These are phyloP conservation scores for Irpex lacteus DNA, from an alignment of 1,284 basidiomycete species.

Conservation along the genomic window DNA sequence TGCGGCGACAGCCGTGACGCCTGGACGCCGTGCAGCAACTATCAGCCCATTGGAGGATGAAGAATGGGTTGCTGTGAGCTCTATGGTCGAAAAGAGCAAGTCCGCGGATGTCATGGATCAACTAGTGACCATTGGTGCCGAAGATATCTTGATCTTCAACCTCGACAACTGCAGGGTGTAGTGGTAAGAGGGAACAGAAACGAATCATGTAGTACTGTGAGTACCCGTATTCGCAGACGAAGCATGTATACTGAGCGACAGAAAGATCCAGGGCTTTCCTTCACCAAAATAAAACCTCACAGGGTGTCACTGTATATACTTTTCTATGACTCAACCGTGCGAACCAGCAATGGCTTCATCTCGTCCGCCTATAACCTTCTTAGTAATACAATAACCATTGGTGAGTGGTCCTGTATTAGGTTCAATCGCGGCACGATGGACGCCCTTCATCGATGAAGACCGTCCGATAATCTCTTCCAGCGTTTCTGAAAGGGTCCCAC, in stretches of 20 bases:
- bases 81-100: constrained; percentile 88
- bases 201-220: not conserved
- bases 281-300: not conserved
- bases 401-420: not conserved
- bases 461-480: not conserved
- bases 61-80: constrained; percentile 89
- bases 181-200: constrained; percentile 4
- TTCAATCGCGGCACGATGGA: not conserved
- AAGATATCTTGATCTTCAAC: constrained; percentile 88
- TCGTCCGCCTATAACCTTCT: too few relatives aligned
- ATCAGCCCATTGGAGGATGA: constrained; percentile 83
- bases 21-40: constrained; percentile 89
- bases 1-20: constrained; percentile 75
- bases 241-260: not conserved
- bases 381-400: too few relatives aligned
- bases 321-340: too few relatives aligned
- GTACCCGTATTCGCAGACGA: not conserved
- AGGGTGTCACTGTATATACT: not conserved
- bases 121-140: constrained; percentile 79
- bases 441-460: not conserved
- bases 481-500: too few relatives aligned
- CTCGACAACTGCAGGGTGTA: constrained; percentile 93
- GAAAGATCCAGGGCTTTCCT: not conserved
- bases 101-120: constrained; percentile 92
- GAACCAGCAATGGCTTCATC: too few relatives aligned